A percentile compares a stretch with the other conserved stretches of the same genome.
phyloP scores from a whole-genome alignment of 306 rosid species.

The Acacia crassicarpa region DNA sequence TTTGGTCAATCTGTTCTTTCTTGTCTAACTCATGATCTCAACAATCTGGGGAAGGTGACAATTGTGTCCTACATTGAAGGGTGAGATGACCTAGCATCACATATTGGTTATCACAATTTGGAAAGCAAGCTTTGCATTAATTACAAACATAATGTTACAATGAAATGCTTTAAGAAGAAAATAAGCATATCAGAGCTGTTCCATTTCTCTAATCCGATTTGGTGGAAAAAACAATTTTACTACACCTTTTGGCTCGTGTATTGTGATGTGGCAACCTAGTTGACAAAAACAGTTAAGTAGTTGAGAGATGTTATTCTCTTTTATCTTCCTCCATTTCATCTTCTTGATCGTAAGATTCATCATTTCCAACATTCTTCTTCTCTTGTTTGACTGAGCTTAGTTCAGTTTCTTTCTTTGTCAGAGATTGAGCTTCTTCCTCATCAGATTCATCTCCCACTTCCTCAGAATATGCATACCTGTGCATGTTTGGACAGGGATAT shows the following conservation, averaged over 20 bases:
- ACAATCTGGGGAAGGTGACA: not conserved
- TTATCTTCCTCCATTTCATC: conserved; percentile 77
- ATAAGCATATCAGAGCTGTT: conserved; percentile 29
- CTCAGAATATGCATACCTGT: conserved; percentile 93
- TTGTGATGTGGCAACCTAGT: conserved; percentile 15
- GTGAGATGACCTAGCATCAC: not conserved
- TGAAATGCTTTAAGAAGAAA: conserved; percentile 22
- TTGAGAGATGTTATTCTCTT: conserved; percentile 55
- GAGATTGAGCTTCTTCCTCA: conserved; percentile 80
- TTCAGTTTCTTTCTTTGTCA: conserved; percentile 73
- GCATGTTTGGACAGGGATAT: conserved; percentile 12
- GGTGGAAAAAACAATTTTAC: conserved; percentile 43
- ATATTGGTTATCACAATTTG: conserved; percentile 25
- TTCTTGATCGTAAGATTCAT: conserved; percentile 45
- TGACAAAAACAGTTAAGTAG: conserved; percentile 16
- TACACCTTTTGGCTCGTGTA: conserved; percentile 36
- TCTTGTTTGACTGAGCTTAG: conserved; percentile 65
- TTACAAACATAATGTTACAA: conserved; percentile 41
- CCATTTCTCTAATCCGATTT: conserved; percentile 26
- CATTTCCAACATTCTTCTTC: conserved; percentile 39
- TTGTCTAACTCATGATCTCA: not conserved
- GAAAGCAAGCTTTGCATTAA: conserved; percentile 37
- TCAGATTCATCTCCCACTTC: conserved; percentile 79
- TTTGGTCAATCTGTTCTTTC: not conserved
- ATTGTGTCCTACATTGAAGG: not conserved